Conservation (phyloP, 2,329 filamentous ascomycete species). For the Aciculosporium take region DNA sequence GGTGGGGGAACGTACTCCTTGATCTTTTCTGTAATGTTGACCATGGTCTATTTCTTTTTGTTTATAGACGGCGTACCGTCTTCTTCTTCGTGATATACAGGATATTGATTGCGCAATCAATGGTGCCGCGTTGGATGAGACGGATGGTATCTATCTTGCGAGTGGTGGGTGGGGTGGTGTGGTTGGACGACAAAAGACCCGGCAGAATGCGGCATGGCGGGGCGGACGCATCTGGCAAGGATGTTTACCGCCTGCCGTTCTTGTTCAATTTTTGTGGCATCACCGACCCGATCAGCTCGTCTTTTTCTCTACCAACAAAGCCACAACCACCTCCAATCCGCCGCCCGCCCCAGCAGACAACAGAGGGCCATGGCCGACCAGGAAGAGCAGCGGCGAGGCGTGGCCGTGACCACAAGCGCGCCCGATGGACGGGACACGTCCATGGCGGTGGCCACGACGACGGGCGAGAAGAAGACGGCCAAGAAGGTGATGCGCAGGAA, state of each 20-base stretch:
- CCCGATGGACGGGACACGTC: conserved; percentile 9
- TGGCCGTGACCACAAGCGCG: conserved; percentile 5
- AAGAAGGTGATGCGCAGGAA: conserved; percentile 92
- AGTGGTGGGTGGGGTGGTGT: not conserved
- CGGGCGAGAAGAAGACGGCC: conserved; percentile 42
- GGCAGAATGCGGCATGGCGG: conserved; percentile 5
- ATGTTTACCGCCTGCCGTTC: conserved; percentile 3
- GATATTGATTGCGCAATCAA: no score
- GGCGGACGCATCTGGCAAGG: not conserved
- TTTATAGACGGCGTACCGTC: conserved; percentile 20
- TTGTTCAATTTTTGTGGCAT: not conserved
- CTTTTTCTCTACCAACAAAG: not conserved
- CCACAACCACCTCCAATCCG: no score
- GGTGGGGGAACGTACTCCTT: conserved; percentile 60
- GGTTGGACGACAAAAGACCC: not conserved
- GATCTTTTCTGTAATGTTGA: conserved; percentile 99
- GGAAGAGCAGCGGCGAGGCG: conserved; percentile 12
- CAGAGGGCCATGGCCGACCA: conserved; percentile 18
- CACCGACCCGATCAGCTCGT: not conserved
- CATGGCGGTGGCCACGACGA: conserved; percentile 23
- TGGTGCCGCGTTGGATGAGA: not conserved
- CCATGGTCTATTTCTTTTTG: conserved; percentile 48
- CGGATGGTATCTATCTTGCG: not conserved
- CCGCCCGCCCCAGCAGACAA: not conserved
- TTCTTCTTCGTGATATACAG: no score